Base-by-base conservation (phyloP, 192 early-diverging fungal species). In the Coemansia sp. region DNA sequence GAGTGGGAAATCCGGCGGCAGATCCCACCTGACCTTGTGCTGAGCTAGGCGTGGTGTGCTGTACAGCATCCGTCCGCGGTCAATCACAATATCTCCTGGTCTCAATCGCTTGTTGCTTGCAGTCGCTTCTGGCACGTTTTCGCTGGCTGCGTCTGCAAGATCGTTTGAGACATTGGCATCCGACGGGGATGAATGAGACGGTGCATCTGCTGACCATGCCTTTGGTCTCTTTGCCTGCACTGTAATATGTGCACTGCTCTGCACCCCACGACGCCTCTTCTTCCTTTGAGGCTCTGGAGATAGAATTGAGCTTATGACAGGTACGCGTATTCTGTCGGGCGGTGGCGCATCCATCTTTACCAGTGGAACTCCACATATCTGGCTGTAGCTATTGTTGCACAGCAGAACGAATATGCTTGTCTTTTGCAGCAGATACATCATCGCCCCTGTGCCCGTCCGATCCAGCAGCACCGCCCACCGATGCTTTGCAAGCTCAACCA, bases 391-490 rank as follows among this genome's bases (percentile, higher is more conserved):
- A 28, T 52, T 25, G 41, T 65, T 80, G 15, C 38, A 55, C 28
- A 80, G 57, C 25, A 61, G 68, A 30, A 80, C 28, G 59, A 80
- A 80, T 33, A 80, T 42, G 2, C 71, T 64, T 19, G 71, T 64
- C n/a, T 63, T 33, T 11, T 38, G 40, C 7, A 80, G 62, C 67
- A 80, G 6, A 7, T 59, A 52, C 27, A 61, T 38, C 64, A 80
- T 66, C 23, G 77, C 71, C 34, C 42, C 52, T 3, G 72, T 67
- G 17, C 77, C 77, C 14, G 59, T 55, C 25, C 72, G 25, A 30
- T 53, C 59, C 6, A 74, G 67, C n/a, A n/a, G n/a, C n/a, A n/a
- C n/a, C n/a, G n/a, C n/a, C n/a, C n/a, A n/a, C n/a, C 44, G 31
- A 7, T 37, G 20, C 38, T 53, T 62, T 38, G 53, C 48, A 22